Base-by-base conservation (phyloP, 352 stramenopile genomes). In the Albugo laibachii region DNA sequence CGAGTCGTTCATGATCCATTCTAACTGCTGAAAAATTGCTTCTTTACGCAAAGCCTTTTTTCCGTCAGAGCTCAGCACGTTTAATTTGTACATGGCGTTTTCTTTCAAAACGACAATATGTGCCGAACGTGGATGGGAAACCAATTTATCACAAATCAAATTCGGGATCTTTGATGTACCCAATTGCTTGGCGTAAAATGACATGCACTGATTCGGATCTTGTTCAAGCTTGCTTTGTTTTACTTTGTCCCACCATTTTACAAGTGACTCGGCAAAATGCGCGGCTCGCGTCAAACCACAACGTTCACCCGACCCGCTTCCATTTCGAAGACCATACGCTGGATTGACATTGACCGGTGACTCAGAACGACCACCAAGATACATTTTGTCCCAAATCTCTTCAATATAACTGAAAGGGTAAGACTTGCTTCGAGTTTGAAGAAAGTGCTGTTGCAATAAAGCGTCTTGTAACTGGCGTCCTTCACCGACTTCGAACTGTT, bases 381-480 rank as follows among this genome's bases (percentile, higher is more conserved):
- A 95, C 83, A 92, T 92, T 41, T 85, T 65, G 55, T 92, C 79
- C 83, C 83, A 95, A 60, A 91, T 81, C 27, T 68, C 56, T 53
- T 95, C 84, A 47, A 96, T 94, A 77, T 95, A 96, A 62, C 76
- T 93, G 70, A 84, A 92, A 15, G 85, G 83, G 55, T 94, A 95
- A 45, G 68, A 67, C 41, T 78, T 78, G 50, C 75, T 76, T 65
- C 78, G 79, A 31, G 65, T 62, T 40, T 91, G 72, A 21, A 66
- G 55, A 19, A 88, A 67, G 53, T 91, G 69, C 47, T 70, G 66
- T 51, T 80, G 79, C 38, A 84, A 61, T 44, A 84, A 46, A 10
- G 60, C 15, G 14, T 82, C 68, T 54, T 84, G 72, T 18, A 84
- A 52, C 47, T 66, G 45, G 34, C 72, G 72, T 0, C 72, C 72